These are phyloP conservation scores for Tetrahymena borealis DNA, from an alignment of 73 alveolate genomes.

Conservation along the genomic window DNA sequence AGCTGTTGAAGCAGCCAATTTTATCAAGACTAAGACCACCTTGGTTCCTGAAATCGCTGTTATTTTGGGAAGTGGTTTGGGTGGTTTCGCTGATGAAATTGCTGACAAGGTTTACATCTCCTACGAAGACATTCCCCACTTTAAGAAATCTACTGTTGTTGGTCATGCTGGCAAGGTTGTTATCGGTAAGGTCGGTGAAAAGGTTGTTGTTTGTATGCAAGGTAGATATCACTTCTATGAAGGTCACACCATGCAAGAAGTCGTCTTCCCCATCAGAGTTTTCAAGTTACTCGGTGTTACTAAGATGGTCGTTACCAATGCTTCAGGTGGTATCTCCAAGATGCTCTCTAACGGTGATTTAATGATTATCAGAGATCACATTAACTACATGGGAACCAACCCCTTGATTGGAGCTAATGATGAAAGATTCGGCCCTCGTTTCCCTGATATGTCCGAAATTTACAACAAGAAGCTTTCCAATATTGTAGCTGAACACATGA, in stretches of 20 bases:
- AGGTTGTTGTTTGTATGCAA: slow-evolving; percentile 7
- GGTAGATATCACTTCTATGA: slow-evolving; percentile 16
- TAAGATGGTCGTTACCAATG: slow-evolving; percentile 9
- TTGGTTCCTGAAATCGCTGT: slow-evolving; percentile 9
- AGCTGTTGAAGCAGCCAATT: background rate
- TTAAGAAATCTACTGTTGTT: slow-evolving; percentile 6
- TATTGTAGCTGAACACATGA: background rate
- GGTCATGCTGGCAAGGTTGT: slow-evolving; percentile 12
- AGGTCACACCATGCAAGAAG: slow-evolving; percentile 4
- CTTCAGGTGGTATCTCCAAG: slow-evolving; percentile 24
- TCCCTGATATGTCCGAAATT: slow-evolving; percentile 7
- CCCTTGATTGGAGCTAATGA: slow-evolving; percentile 13
- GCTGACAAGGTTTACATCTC: slow-evolving; percentile 3
- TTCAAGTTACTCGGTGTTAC: slow-evolving; percentile 7
- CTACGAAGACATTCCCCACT: slow-evolving; percentile 13
- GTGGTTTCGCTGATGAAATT: slow-evolving; percentile 6
- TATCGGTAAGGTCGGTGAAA: background rate
- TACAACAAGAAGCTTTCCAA: slow-evolving; percentile 1
- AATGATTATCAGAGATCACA: slow-evolving; percentile 13
- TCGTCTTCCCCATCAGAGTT: slow-evolving; percentile 5
- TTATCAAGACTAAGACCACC: background rate
- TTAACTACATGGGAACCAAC: slow-evolving; percentile 2
- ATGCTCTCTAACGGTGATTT: slow-evolving; percentile 10
- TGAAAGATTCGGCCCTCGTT: slow-evolving; percentile 11
- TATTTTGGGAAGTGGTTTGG: slow-evolving; percentile 10